Conservation (phyloP, 352 stramenopile species). For the Globisporangium emineosum region DNA sequence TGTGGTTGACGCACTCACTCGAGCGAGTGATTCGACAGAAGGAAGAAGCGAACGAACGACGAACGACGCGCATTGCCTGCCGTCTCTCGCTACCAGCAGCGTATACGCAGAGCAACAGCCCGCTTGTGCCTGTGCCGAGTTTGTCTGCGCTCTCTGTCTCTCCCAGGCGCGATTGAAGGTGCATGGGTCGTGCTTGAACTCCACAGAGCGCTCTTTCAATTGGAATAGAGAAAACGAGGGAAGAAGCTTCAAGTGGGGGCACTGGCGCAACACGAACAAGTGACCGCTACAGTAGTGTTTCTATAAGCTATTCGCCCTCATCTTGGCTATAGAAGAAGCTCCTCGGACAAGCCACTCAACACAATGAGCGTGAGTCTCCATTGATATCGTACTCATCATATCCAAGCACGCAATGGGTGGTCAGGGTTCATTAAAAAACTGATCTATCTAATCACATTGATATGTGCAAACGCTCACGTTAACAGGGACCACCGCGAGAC, state of each 20-base stretch:
- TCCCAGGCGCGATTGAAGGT: neutral
- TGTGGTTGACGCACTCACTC: neutral
- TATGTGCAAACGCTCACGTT: neutral
- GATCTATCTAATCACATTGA: neutral
- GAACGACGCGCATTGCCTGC: neutral
- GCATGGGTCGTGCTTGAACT: neutral
- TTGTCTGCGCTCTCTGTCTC: neutral
- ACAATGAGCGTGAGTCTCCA: constrained; percentile 5
- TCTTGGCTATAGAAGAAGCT: too few species aligned
- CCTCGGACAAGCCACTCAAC: neutral
- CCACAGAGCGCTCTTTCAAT: neutral
- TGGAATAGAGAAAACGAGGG: neutral
- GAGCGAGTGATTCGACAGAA: constrained; percentile 4
- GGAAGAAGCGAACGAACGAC: neutral
- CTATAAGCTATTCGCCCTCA: neutral
- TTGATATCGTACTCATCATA: too few species aligned
- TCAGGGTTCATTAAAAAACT: neutral
- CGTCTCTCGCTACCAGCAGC: too few species aligned
- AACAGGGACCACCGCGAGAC: neutral
- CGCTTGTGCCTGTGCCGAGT: neutral
- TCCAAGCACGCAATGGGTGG: neutral
- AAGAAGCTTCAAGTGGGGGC: neutral
- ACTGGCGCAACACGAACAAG: neutral
- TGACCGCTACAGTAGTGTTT: too few species aligned
- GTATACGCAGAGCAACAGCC: neutral